Evolutionary conservation across 1,139 yeast genomes (phyloP).

Genomic region (Hanseniaspora uvarum): DNA sequence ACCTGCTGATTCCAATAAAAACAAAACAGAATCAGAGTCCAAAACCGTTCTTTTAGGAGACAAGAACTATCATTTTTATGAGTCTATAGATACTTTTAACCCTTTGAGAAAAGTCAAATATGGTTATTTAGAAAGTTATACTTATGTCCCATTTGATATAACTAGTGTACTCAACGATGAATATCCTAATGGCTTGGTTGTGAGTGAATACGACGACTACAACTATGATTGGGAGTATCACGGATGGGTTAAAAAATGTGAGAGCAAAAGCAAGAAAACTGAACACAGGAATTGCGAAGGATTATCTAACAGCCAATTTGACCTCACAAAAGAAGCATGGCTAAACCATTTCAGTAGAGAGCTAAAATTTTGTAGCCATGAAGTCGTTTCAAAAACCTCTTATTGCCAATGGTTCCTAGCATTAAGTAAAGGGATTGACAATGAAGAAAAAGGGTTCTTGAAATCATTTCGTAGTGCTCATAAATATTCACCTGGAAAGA

Average conservation of each 20-base stretch:
- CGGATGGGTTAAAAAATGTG: slow-evolving; percentile 17
- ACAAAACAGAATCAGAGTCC: slow-evolving; percentile 25
- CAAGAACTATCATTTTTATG: slow-evolving; percentile 16
- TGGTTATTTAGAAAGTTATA: slow-evolving; percentile 16
- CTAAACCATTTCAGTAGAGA: neutral
- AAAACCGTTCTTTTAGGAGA: slow-evolving; percentile 5
- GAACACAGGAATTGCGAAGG: slow-evolving; percentile 8
- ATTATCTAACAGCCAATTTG: neutral
- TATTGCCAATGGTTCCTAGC: slow-evolving; percentile 1
- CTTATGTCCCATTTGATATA: slow-evolving; percentile 16
- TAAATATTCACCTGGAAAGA: neutral
- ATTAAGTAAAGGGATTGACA: neutral
- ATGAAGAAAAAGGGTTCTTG: neutral
- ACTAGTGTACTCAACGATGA: slow-evolving; percentile 16
- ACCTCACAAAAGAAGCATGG: neutral
- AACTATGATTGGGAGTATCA: slow-evolving; percentile 3
- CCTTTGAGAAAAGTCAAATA: slow-evolving; percentile 19
- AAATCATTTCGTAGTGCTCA: neutral
- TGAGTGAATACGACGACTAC: slow-evolving; percentile 8
- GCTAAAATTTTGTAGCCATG: neutral
- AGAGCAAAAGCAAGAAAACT: neutral
- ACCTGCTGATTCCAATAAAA: neutral
- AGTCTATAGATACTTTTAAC: slow-evolving; percentile 14
- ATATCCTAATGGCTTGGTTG: slow-evolving; percentile 14
- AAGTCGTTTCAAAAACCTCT: neutral